Conservation (phyloP, 768 basidiomycete species). For the Austroboletus eburneus region DNA sequence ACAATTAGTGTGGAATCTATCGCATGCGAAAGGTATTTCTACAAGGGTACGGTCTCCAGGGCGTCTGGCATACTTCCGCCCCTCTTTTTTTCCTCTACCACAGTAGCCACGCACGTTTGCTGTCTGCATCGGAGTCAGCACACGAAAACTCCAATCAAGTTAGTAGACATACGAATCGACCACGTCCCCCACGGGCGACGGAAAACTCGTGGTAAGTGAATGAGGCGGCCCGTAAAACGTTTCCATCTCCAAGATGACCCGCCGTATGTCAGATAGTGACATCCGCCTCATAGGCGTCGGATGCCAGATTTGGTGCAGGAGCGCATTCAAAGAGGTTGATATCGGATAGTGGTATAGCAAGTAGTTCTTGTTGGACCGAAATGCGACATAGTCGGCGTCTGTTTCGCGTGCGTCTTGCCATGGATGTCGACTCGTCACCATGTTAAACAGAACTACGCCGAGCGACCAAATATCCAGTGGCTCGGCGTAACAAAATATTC, state of each 20-base stretch:
- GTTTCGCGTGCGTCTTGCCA: slow-evolving; percentile 11
- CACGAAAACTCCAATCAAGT: no score
- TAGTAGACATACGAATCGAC: slow-evolving; percentile 14
- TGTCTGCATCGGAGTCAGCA: slow-evolving; percentile 9
- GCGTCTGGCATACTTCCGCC: neutral
- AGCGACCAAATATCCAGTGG: slow-evolving; percentile 64
- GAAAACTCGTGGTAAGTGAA: neutral
- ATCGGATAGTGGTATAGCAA: slow-evolving; percentile 5
- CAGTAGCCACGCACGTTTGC: slow-evolving; percentile 5
- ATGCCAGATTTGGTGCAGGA: slow-evolving; percentile 6
- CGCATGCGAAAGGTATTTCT: no score
- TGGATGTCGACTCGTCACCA: slow-evolving; percentile 53
- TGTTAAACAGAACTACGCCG: slow-evolving; percentile 80
- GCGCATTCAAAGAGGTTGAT: slow-evolving; percentile 5
- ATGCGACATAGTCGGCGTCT: slow-evolving; percentile 4
- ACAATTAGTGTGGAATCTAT: no score
- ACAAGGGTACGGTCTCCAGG: no score
- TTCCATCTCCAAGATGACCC: neutral
- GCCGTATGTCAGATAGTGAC: neutral
- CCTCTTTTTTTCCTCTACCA: neutral
- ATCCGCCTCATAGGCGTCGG: neutral
- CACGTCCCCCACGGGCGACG: neutral
- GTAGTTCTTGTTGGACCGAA: neutral
- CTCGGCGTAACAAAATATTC: slow-evolving; percentile 17
- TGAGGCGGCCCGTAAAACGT: slow-evolving; percentile 5